Base-by-base conservation (phyloP, 1,284 basidiomycete genomes). In the Xanthoconium separans region DNA sequence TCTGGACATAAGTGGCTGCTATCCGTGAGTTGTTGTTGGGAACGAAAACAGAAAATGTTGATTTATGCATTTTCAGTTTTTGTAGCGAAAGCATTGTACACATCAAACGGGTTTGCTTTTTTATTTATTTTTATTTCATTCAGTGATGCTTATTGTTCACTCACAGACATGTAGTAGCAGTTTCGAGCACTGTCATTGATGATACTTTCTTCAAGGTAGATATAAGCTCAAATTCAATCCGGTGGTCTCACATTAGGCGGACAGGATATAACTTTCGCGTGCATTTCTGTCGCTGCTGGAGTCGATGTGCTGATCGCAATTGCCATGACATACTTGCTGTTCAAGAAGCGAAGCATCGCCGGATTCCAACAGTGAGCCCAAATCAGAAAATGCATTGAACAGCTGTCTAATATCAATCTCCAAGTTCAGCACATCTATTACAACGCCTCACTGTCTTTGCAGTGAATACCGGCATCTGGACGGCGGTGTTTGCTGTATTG, bases 391-490 rank as follows among this genome's bases (percentile, higher is more conserved):
- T 31, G 15, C 11, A 27, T 8, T 34, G 18, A 4, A 34, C 13
- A n/a, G 15, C 16, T 8, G 5, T 24, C 48, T 20, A 8, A 46
- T 31, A 7, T 34, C 13, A 30, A 11, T 15, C 27, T 1, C 11
- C 39, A 45, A 61, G 62, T 2, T 47, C 56, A 1, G 37, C 12
- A 1, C 34, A 53, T 10, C 9, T n/a, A 15, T 36, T 61, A 12
- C 51, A 62, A n/a, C 53, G 53, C 9, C 52, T 64, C 16, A 34
- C 15, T 2, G 6, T 56, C 3, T 61, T 24, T 27, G 30, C 59
- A 3, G 33, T 61, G 5, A 62, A 64, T 16, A 56, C 51, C 0
- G 53, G 60, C 6, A 44, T 52, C 12, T 61, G 53, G 59, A 44
- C 56, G 2, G 47, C 62, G 8, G 9, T 8, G 2, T 59, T 55